These are phyloP conservation scores for Spergularia azorica DNA, from an alignment of 179 eudicot genomes.

Conservation along the genomic window DNA sequence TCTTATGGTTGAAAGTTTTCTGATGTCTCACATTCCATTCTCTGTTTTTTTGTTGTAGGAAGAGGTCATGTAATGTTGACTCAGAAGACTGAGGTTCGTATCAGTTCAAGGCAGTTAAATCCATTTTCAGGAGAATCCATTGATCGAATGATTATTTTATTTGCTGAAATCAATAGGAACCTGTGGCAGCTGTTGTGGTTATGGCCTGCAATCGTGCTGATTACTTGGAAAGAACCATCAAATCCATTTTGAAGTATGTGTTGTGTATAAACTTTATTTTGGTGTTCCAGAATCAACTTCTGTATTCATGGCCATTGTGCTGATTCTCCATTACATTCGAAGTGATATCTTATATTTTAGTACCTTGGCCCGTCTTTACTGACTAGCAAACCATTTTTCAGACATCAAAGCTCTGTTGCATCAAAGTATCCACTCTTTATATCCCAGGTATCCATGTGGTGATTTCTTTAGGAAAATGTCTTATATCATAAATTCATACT, in stretches of 20 bases:
- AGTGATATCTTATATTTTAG: constrained; percentile 9
- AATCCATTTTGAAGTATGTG: constrained; percentile 78
- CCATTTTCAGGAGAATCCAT: constrained; percentile 12
- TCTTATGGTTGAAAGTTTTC: not conserved
- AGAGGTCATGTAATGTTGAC: constrained; percentile 47
- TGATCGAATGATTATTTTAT: constrained; percentile 25
- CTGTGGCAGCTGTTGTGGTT: constrained; percentile 89
- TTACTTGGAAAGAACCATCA: constrained; percentile 86
- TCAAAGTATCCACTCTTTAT: constrained; percentile 51
- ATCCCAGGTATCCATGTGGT: constrained; percentile 39
- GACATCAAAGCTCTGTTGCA: constrained; percentile 67
- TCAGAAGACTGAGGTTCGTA: constrained; percentile 51
- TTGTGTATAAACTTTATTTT: not conserved
- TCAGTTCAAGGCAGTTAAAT: constrained; percentile 8
- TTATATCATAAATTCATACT: not conserved
- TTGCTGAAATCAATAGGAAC: constrained; percentile 56
- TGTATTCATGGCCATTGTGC: not conserved
- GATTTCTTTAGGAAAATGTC: not conserved
- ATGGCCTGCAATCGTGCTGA: constrained; percentile 99
- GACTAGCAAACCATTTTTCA: constrained; percentile 27
- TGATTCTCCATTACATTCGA: not conserved
- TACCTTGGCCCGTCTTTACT: constrained; percentile 8
- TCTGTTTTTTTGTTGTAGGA: constrained; percentile 40
- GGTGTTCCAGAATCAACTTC: constrained; percentile 7
- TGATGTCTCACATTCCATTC: constrained; percentile 5